phyloP scores from a whole-genome alignment of 2,329 filamentous ascomycete genomes.

The Hypomyces perniciosus region DNA sequence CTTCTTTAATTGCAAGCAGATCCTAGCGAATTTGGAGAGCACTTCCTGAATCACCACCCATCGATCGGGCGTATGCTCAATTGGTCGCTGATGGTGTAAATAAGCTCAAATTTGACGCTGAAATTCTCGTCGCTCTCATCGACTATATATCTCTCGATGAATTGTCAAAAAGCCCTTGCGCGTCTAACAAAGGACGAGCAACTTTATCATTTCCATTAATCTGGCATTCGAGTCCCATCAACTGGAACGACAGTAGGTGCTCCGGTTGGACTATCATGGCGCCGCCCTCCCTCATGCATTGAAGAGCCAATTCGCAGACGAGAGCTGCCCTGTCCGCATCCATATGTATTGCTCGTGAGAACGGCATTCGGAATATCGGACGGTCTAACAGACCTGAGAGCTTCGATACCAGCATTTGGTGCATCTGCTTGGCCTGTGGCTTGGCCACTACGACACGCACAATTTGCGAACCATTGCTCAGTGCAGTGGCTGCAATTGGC shows the following conservation, averaged over 20 bases:
- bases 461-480: slow-evolving; percentile 46
- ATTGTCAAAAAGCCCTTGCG: slow-evolving; percentile 38
- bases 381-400: slow-evolving; percentile 51
- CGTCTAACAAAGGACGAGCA: slow-evolving; percentile 31
- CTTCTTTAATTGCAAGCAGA: slow-evolving; percentile 24
- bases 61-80: slow-evolving; percentile 35
- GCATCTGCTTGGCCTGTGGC: slow-evolving; percentile 55
- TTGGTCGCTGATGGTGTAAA: slow-evolving; percentile 54
- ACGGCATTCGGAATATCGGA: slow-evolving; percentile 51
- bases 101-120: slow-evolving; percentile 52
- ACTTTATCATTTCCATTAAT: slow-evolving; percentile 22
- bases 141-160: slow-evolving; percentile 49
- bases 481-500: slow-evolving; percentile 51
- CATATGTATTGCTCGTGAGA: slow-evolving; percentile 45
- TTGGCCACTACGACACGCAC: slow-evolving; percentile 57
- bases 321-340: slow-evolving; percentile 20
- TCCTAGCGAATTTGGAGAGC: slow-evolving; percentile 35
- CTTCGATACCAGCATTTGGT: slow-evolving; percentile 20
- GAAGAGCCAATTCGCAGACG: not conserved
- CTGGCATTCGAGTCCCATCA: slow-evolving; percentile 51
- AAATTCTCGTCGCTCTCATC: slow-evolving; percentile 63
- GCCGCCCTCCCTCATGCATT: slow-evolving; percentile 46
- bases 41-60: slow-evolving; percentile 53
- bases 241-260: slow-evolving; percentile 56
- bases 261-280: slow-evolving; percentile 58